Evolutionary conservation across 495 filamentous ascomycete genomes (phyloP), one percentile per base, ranked within the genome.

Genomic region (Penicillium daleae): DNA sequence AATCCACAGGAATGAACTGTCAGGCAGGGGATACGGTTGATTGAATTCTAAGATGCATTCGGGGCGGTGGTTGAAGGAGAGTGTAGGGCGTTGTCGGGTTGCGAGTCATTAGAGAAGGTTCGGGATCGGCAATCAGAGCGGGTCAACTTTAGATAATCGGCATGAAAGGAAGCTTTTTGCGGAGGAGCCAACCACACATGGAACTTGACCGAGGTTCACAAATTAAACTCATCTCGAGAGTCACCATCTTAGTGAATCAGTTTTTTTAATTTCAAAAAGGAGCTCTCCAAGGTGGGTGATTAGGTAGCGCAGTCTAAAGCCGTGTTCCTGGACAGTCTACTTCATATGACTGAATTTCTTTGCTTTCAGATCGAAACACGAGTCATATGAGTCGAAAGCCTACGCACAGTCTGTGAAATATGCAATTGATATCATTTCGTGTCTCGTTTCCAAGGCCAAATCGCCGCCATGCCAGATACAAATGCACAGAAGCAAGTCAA

Each of bases 71-170:
- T 57, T 29, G 35, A 24, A 42, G 24, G 35, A 56, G 31, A 21
- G 54, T 17, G 57, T 31, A 42, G 54, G 53, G 33, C 33, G 60
- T 51, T 44, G 63, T 57, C 49, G 65, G 56, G 55, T 42, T 4
- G 48, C 56, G 55, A 35, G 57, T 67, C 52, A 49, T 52, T 32
- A 32, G 13, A 32, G 13, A 52, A 58, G 51, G 59, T 56, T 60
- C 60, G 60, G 54, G 64, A 65, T 67, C 61, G 62, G 60, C 60
- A 44, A 63, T 67, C 63, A 60, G 59, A 44, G 65, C 58, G 63
- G 70, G 70, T 61, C 68, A 67, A 66, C 60, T 71, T 64, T 64
- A 65, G 68, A 63, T 63, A 65, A 66, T 71, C 69, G 21, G 46
- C 37, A 42, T 56, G 24, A 24, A 35, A 54, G 24, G 19, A 33